Conservation (phyloP, 2,329 filamentous ascomycete species). For the Camptophora hylomeconis region DNA sequence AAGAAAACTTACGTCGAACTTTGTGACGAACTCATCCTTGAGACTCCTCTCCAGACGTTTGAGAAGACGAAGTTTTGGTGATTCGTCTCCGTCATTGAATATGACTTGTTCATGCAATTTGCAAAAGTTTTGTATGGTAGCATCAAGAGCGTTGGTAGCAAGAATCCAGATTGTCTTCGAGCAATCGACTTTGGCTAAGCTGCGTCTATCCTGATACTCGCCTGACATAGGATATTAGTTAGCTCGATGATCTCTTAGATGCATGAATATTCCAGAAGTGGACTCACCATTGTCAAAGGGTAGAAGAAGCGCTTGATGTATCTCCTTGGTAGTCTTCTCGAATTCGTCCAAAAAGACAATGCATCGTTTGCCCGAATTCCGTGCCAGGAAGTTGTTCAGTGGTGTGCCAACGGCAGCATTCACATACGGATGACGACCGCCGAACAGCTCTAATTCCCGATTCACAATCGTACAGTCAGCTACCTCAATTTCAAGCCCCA, state of each 20-base stretch:
- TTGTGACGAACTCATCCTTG: slow-evolving; percentile 15
- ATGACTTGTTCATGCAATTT: slow-evolving; percentile 16
- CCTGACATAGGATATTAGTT: slow-evolving; percentile 3
- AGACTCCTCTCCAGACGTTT: slow-evolving; percentile 17
- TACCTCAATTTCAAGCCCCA: slow-evolving; percentile 24
- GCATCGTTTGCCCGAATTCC: slow-evolving; percentile 22
- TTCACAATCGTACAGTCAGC: slow-evolving; percentile 31
- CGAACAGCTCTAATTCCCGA: slow-evolving; percentile 30
- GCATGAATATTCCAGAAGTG: slow-evolving; percentile 5
- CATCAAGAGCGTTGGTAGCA: slow-evolving; percentile 32
- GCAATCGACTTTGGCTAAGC: slow-evolving; percentile 24
- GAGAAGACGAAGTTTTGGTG: slow-evolving; percentile 11
- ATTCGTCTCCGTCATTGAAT: slow-evolving; percentile 11
- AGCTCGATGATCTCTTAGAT: neutral
- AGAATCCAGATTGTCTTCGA: slow-evolving; percentile 37
- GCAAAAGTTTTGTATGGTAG: slow-evolving; percentile 29
- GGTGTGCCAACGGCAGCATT: slow-evolving; percentile 26
- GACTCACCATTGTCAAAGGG: slow-evolving; percentile 32
- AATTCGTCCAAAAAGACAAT: slow-evolving; percentile 42
- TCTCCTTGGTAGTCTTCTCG: slow-evolving; percentile 31
- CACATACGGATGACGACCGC: slow-evolving; percentile 24
- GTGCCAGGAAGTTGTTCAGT: slow-evolving; percentile 36
- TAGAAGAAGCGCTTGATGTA: slow-evolving; percentile 31
- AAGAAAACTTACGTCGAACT: slow-evolving; percentile 19
- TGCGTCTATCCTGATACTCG: slow-evolving; percentile 29